Base-by-base conservation (phyloP, 495 filamentous ascomycete genomes). In the Penicillium cosmopolitanum region DNA sequence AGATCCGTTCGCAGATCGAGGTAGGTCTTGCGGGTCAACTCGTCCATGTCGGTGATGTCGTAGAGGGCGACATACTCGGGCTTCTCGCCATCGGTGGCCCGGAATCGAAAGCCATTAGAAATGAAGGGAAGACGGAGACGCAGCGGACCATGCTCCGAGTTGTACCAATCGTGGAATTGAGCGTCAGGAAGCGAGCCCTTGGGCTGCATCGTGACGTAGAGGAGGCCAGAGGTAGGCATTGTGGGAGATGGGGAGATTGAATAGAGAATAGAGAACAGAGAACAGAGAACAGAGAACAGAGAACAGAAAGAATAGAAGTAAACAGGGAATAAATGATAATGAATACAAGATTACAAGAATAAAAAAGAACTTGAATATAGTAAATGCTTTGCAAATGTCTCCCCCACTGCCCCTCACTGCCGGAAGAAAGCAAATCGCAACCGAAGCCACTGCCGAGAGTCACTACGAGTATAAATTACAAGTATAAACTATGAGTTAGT, bases 151-250 rank as follows among this genome's bases (percentile, higher is more conserved):
- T 95, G 91, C 73, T 95, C 91, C 70, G 88, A 90, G 77, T 93
- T 90, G 77, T 95, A 95, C 91, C 91, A 95, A 69, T 93, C 90
- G 73, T 93, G 89, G 77, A 93, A 93, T 66, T 89, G 85, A 56
- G 84, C 77, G 46, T 79, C 66, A n/a, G 85, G 80, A 53, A 92
- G 80, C 31, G 80, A 81, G 60, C 78, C 77, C 61, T 79, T 77
- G 62, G 88, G 89, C 67, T 90, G 85, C 89, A 91, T 92, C 23
- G 88, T 91, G 67, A 92, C 89, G 66, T 86, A 91, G 65, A 93
- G 85, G 62, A 90, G 83, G 44, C 89, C 89, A 16, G 86, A 66
- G 31, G 74, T 74, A 53, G 70, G 70, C 76, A 79, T 79, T 50
- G 46, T 74, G 67, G 53, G 42, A 47, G 50, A 12, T 12, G 53